Conservation (phyloP, 768 basidiomycete species). For the Paxillus rubicundulus region DNA sequence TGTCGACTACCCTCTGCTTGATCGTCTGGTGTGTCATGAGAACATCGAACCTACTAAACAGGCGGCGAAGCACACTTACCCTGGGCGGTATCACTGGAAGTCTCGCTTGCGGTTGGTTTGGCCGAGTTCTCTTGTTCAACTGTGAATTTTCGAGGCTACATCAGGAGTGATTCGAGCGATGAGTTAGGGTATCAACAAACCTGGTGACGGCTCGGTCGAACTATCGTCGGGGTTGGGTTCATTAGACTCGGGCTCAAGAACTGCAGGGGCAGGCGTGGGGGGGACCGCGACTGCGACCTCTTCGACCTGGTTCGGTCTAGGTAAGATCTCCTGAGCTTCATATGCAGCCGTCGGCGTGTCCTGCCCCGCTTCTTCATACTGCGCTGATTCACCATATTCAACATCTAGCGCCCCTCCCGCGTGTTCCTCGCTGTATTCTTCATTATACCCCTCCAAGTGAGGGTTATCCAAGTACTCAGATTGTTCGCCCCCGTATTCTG, state of each 20-base stretch:
- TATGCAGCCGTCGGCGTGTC: constrained; percentile 19
- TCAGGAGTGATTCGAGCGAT: not conserved
- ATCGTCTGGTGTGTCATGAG: constrained; percentile 9
- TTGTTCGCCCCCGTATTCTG: constrained; percentile 30
- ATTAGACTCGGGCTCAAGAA: constrained; percentile 9
- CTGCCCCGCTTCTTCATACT: constrained; percentile 23
- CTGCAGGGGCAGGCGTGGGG: constrained; percentile 5
- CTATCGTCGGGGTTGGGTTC: not conserved
- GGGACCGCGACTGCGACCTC: constrained; percentile 14
- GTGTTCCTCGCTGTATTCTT: constrained; percentile 36
- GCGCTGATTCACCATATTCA: constrained; percentile 18
- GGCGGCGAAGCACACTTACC: constrained; percentile 8
- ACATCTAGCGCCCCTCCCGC: constrained; percentile 12
- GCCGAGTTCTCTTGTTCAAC: constrained; percentile 4
- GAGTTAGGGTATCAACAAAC: constrained; percentile 7
- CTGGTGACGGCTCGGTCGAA: not conserved
- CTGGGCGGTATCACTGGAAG: not conserved
- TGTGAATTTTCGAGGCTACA: not conserved
- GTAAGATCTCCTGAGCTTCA: constrained; percentile 11
- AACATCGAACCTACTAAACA: not conserved
- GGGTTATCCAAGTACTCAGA: constrained; percentile 33
- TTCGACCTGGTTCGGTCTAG: constrained; percentile 13
- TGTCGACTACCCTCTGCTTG: constrained; percentile 13
- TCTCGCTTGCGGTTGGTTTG: not conserved
- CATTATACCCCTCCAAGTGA: constrained; percentile 36